Evolutionary conservation across 306 rosid species (phyloP), one percentile per base, ranked within the genome.

Genomic region (Potentilla sterilis): DNA sequence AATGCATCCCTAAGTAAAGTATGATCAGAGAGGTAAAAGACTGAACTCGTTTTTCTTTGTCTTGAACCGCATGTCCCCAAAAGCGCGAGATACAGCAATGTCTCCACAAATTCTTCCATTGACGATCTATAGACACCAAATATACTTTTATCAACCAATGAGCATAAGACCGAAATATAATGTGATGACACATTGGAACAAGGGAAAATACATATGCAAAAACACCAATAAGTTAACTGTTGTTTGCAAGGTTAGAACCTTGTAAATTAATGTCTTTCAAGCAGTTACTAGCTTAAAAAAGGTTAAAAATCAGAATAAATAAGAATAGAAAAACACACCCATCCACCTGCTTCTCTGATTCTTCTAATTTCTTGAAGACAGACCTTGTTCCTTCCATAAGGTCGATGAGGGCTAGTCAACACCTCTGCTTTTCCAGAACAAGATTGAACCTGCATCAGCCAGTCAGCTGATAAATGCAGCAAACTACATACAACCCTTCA

Each of bases 321-420:
- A 48, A 76, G 87, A 89, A 86, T 41, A 80, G 89, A 86, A 82
- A 84, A 90, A 95, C 97, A 92, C 97, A 95, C 99, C 99, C 99
- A 95, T 90, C 99, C 99, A 89, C 99, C 98, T 92, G 97, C 99
- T 75, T 92, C 97, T 89, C 97, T 89, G 84, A 95, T 86, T 89
- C 99, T 95, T 87, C 62, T 90, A 77, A 95, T 88, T 83, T 95
- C 99, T 88, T 90, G 89, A 44, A 92, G 93, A 75, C 96, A 86
- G 77, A 55, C 77, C 67, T 75, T 89, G 89, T 89, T 92, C 83
- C 79, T 95, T 84, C 99, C 99, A 75, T 89, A 90, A 16, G 99
- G 99, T 74, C 99, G 83, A 82, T 95, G 99, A 67, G 98, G 93
- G 82, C 79, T 85, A 44, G 96, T 92, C 84, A 95, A 83, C 42